A percentile compares a stretch with the other conserved stretches of the same genome.
phyloP scores from a whole-genome alignment of 2,329 filamentous ascomycete genomes.

The Aspergillus sp. region DNA sequence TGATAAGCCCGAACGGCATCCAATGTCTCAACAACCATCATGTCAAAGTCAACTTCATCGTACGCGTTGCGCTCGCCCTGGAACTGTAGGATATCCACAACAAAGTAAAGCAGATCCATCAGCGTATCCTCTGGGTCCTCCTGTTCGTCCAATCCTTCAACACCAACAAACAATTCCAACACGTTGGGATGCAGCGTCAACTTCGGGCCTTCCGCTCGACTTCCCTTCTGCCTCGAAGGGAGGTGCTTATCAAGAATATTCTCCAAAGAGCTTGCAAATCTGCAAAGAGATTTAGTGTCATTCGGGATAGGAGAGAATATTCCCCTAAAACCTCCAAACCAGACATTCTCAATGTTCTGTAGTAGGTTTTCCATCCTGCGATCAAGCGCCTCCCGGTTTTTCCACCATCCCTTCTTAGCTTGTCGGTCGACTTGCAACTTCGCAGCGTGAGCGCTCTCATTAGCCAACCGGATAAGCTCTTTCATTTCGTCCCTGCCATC shows the following conservation, averaged over 20 bases:
- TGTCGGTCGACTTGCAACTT: conserved; percentile 72
- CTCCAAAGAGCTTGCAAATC: conserved; percentile 77
- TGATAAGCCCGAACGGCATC: conserved; percentile 83
- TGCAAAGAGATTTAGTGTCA: conserved; percentile 64
- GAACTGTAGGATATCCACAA: conserved; percentile 94
- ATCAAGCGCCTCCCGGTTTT: conserved; percentile 77
- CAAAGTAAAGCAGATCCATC: conserved; percentile 92
- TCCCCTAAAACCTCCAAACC: conserved; percentile 92
- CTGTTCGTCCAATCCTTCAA: conserved; percentile 70
- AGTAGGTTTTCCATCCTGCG: conserved; percentile 73
- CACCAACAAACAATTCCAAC: conserved; percentile 81
- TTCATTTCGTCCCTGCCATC: conserved; percentile 76
- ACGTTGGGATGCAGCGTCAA: conserved; percentile 65
- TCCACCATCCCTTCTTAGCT: conserved; percentile 85
- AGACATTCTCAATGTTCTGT: conserved; percentile 83
- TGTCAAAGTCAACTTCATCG: conserved; percentile 94
- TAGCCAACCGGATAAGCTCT: conserved; percentile 78
- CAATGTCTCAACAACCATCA: conserved; percentile 82
- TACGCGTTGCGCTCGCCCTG: conserved; percentile 95
- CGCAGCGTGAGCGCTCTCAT: conserved; percentile 75
- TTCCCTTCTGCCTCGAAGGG: conserved; percentile 69
- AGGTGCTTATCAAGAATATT: conserved; percentile 79
- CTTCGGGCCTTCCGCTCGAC: conserved; percentile 53
- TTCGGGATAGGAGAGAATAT: conserved; percentile 78
- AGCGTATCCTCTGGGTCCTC: conserved; percentile 83